Percentiles rank a stretch among this genome's conserved stretches.
These are phyloP conservation scores for Diaporthe citri DNA, from an alignment of 2,329 filamentous ascomycete species.

Conservation along the genomic window DNA sequence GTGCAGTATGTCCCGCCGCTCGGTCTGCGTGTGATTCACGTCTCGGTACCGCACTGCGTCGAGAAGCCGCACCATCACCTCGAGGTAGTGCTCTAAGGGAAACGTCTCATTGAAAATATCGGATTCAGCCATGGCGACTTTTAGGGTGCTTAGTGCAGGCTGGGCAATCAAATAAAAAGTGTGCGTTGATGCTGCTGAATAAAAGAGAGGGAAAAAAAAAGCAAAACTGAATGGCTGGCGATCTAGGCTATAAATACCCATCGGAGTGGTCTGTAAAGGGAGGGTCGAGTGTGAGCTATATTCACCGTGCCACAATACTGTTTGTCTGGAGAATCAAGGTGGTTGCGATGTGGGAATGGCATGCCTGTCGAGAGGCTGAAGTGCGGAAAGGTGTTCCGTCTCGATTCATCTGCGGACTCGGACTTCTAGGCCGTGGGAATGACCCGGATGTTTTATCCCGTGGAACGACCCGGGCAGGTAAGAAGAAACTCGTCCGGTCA, in stretches of 20 bases:
- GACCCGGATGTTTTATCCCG: background rate
- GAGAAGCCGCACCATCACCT: constrained; percentile 1
- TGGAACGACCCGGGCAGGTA: background rate
- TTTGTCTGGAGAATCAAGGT: background rate
- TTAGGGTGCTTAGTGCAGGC: too few species aligned
- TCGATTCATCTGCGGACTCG: background rate
- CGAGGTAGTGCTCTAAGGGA: background rate
- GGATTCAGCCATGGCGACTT: background rate
- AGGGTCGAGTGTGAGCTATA: background rate
- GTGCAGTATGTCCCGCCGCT: background rate
- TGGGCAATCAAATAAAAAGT: background rate
- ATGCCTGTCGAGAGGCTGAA: background rate
- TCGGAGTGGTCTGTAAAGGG: background rate
- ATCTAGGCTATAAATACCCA: background rate
- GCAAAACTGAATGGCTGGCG: background rate
- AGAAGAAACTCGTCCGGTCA: too few species aligned
- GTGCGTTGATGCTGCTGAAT: background rate
- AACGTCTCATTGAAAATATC: background rate
- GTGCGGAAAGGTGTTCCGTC: background rate
- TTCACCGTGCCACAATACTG: background rate
- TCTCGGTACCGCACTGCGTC: background rate
- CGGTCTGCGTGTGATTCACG: background rate
- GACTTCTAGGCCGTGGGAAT: background rate
- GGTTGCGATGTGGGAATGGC: background rate
- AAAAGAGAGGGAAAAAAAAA: background rate